phyloP scores from a whole-genome alignment of 202 grass and related monocot species.

The Panicum virgatum region DNA sequence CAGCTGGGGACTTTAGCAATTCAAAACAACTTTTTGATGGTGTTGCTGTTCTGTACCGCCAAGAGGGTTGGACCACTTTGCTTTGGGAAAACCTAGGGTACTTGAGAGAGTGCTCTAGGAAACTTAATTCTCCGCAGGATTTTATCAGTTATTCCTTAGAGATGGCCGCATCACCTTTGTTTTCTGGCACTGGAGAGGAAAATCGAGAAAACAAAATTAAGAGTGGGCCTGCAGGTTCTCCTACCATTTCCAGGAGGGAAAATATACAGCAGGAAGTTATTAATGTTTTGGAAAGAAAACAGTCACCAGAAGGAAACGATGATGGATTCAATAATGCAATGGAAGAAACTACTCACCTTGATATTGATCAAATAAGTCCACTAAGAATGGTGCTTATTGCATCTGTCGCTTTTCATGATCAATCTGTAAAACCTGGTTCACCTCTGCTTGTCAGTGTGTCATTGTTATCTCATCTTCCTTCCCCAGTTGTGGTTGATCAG shows the following conservation, averaged over 20 bases:
- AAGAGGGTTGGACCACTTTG: conserved; percentile 83
- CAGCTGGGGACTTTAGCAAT: conserved; percentile 72
- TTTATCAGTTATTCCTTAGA: conserved; percentile 93
- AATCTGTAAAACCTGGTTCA: conserved; percentile 83
- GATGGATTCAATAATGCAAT: conserved; percentile 42
- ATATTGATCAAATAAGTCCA: conserved; percentile 85
- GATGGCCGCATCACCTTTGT: conserved; percentile 84
- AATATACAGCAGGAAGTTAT: conserved; percentile 63
- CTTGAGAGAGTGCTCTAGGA: conserved; percentile 77
- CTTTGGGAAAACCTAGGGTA: conserved; percentile 95
- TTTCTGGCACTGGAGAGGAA: conserved; percentile 47
- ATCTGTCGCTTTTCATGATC: conserved; percentile 87
- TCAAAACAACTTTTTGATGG: conserved; percentile 86
- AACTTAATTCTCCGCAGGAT: conserved; percentile 76
- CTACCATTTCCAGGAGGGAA: conserved; percentile 79
- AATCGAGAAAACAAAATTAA: conserved; percentile 51
- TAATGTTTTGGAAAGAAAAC: conserved; percentile 48
- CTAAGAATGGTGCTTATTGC: conserved; percentile 75
- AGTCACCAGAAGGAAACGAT: conserved; percentile 28
- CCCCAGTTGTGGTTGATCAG: conserved; percentile 63
- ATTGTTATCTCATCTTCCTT: conserved; percentile 85
- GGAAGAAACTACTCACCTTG: conserved; percentile 59
- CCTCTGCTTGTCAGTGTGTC: conserved; percentile 75
- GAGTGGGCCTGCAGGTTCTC: conserved; percentile 69
- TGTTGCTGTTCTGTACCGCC: conserved; percentile 71